These are phyloP conservation scores for Aspergillus udagawae DNA, from an alignment of 2,329 filamentous ascomycete genomes.

Conservation along the genomic window DNA sequence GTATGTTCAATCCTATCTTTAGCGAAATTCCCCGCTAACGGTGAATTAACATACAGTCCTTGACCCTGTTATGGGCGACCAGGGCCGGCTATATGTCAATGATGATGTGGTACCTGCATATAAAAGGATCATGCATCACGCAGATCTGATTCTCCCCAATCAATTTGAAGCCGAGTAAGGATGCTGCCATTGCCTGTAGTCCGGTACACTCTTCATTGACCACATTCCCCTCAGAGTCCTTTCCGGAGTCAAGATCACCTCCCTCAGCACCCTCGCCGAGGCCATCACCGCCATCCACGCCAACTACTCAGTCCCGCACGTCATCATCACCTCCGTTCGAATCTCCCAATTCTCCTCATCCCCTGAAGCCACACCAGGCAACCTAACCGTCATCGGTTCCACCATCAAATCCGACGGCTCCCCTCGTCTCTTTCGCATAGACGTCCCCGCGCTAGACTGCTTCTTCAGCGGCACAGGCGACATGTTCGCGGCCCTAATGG, in stretches of 20 bases:
- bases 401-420: slow-evolving; percentile 60
- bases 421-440: slow-evolving; percentile 82
- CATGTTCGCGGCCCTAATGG: slow-evolving; percentile 93
- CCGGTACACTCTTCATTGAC: background rate
- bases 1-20: slow-evolving; percentile 33
- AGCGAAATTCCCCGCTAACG: background rate
- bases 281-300: slow-evolving; percentile 76
- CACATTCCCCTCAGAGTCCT: slow-evolving; percentile 58
- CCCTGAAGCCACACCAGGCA: slow-evolving; percentile 32
- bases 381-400: slow-evolving; percentile 72
- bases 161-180: slow-evolving; percentile 94
- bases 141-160: slow-evolving; percentile 91
- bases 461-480: slow-evolving; percentile 97
- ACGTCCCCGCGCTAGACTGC: slow-evolving; percentile 81
- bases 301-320: slow-evolving; percentile 72
- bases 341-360: slow-evolving; percentile 49
- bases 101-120: slow-evolving; percentile 91
- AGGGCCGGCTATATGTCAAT: slow-evolving; percentile 84
- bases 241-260: slow-evolving; percentile 76
- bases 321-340: slow-evolving; percentile 87
- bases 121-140: slow-evolving; percentile 70
- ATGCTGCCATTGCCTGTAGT: background rate
- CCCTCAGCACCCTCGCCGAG: slow-evolving; percentile 65
- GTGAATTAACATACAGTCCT: slow-evolving; percentile 55
- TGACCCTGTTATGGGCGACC: slow-evolving; percentile 97